Conservation (phyloP, 148 eudicot species). For the Camellia lanceoleosa region DNA sequence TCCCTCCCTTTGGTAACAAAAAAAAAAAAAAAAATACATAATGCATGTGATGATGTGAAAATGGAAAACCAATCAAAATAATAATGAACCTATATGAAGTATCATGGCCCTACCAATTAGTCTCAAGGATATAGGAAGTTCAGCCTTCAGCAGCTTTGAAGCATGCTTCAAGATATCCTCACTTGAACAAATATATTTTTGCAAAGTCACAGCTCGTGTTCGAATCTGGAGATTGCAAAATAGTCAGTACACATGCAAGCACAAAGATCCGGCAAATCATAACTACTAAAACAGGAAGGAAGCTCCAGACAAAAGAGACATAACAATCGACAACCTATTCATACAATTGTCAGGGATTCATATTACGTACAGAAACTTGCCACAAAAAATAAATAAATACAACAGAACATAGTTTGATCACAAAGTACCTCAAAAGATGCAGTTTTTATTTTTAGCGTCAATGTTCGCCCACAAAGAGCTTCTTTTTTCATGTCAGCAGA, state of each 20-base stretch:
- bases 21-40: background rate
- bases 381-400: background rate
- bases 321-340: background rate
- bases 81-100: slow-evolving; percentile 1
- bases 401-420: background rate
- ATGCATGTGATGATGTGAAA: too few species aligned
- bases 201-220: slow-evolving; percentile 77
- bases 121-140: slow-evolving; percentile 80
- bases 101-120: slow-evolving; percentile 59
- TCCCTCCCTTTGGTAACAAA: too few species aligned
- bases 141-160: slow-evolving; percentile 81
- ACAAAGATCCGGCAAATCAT: background rate
- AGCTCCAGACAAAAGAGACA: background rate
- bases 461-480: slow-evolving; percentile 71
- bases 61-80: background rate
- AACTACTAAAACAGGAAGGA: background rate
- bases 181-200: slow-evolving; percentile 53
- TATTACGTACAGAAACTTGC: background rate
- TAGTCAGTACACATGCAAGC: background rate
- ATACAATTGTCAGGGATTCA: background rate
- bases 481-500: slow-evolving; percentile 79
- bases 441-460: slow-evolving; percentile 89
- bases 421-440: slow-evolving; percentile 78
- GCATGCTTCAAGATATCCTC: slow-evolving; percentile 84
- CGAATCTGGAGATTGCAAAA: slow-evolving; percentile 54